Evolutionary conservation across 2,329 filamentous ascomycete genomes (phyloP).

Genomic region (Bretziella fagacearum): DNA sequence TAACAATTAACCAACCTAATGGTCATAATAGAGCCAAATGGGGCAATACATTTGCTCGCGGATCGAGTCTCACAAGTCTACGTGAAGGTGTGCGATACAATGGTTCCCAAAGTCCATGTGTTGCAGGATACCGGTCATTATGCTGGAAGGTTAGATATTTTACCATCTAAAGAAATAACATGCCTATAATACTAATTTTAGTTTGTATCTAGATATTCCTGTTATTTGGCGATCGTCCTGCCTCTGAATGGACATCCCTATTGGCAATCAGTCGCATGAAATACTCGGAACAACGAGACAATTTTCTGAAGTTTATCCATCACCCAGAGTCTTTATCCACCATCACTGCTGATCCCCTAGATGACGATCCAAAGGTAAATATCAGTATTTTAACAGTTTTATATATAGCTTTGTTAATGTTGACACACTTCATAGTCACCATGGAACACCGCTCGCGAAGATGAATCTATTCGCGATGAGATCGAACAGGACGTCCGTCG

Average conservation of each 20-base stretch:
- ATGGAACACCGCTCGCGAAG: conserved; percentile 72
- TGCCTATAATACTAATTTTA: conserved; percentile 1
- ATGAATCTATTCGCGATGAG: conserved; percentile 70
- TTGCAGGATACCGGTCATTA: conserved; percentile 61
- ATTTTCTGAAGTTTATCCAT: conserved; percentile 67
- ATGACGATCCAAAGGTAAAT: conserved; percentile 50
- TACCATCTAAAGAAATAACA: neutral
- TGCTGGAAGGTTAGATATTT: conserved; percentile 64
- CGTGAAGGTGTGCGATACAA: conserved; percentile 46
- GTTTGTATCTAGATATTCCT: conserved; percentile 48
- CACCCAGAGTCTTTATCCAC: conserved; percentile 63
- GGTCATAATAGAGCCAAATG: conserved; percentile 33
- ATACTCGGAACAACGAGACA: conserved; percentile 55
- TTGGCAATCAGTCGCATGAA: conserved; percentile 52
- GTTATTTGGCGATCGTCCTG: conserved; percentile 51
- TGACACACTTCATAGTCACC: conserved; percentile 45
- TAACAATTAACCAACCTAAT: no score
- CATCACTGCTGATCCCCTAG: conserved; percentile 62
- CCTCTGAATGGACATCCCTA: conserved; percentile 49
- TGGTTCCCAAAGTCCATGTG: conserved; percentile 43
- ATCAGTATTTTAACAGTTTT: neutral
- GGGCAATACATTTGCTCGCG: conserved; percentile 43
- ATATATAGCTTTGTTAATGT: neutral
- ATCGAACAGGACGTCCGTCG: conserved; percentile 90
- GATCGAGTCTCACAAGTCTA: conserved; percentile 41